Evolutionary conservation across 306 rosid genomes (phyloP).

Genomic region (Cucurbita ficifolia): DNA sequence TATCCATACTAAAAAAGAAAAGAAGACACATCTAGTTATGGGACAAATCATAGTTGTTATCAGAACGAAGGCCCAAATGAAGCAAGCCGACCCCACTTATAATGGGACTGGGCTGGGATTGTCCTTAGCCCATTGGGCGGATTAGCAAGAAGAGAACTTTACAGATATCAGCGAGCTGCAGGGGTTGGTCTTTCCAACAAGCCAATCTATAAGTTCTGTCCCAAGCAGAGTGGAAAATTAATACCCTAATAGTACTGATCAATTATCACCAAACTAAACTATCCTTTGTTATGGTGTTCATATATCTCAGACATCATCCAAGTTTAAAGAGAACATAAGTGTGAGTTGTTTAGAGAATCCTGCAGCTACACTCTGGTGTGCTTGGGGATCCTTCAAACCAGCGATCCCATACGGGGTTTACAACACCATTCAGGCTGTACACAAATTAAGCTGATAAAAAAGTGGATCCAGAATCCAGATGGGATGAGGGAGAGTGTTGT

Average conservation of each 20-base stretch:
- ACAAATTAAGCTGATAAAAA: background rate
- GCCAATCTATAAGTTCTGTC: background rate
- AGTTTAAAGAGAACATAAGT: constrained; percentile 2
- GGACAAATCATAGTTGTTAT: background rate
- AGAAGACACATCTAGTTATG: background rate
- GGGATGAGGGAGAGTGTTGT: constrained; percentile 1
- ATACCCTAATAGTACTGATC: background rate
- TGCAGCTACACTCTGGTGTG: constrained; percentile 47
- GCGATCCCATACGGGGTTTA: constrained; percentile 49
- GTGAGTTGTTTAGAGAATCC: constrained; percentile 34
- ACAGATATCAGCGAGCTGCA: background rate
- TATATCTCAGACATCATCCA: background rate
- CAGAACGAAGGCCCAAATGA: background rate
- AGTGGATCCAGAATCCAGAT: background rate
- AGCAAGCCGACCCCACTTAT: background rate
- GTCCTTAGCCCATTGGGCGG: background rate
- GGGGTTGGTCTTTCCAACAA: background rate
- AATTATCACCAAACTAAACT: background rate
- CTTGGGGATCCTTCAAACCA: constrained; percentile 82
- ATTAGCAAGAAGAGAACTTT: background rate
- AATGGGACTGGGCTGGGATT: background rate
- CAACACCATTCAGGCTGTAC: constrained; percentile 48
- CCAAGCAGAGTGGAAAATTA: background rate
- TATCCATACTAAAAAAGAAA: too few relatives aligned
- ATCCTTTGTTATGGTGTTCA: background rate